Percentiles rank a stretch among this genome's conserved stretches.
Evolutionary conservation across 768 basidiomycete species (phyloP).

Genomic region (Pisolithus microcarpus): DNA sequence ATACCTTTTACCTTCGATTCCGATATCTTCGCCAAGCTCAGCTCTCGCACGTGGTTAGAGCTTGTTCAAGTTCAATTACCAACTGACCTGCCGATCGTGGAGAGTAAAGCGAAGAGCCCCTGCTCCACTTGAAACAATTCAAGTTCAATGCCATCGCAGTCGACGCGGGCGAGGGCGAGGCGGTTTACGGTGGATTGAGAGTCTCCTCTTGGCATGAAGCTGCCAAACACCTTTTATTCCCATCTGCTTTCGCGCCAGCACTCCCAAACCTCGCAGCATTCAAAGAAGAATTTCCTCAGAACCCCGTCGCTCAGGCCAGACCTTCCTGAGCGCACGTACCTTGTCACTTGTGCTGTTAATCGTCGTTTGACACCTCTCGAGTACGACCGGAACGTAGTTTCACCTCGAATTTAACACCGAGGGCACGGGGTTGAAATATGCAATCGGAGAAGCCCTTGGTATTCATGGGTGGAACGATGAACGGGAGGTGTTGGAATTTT

Average conservation of each 20-base stretch:
- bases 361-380: conserved; percentile 88
- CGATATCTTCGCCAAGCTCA: conserved; percentile 38
- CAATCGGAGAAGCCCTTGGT: conserved; percentile 94
- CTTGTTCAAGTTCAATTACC: conserved; percentile 52
- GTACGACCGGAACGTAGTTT: conserved; percentile 98
- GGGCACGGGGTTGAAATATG: conserved; percentile 91
- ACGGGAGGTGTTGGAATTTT: conserved; percentile 82
- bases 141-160: conserved; percentile 71
- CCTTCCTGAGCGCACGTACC: conserved; percentile 79
- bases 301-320: conserved; percentile 81
- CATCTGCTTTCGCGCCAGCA: conserved; percentile 62
- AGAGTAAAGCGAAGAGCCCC: conserved; percentile 15
- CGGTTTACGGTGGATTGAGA: conserved; percentile 52
- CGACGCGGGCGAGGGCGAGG: conserved; percentile 50
- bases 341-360: conserved; percentile 92
- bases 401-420: conserved; percentile 93
- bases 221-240: conserved; percentile 85
- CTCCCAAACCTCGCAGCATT: conserved; percentile 23
- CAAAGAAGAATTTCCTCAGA: conserved; percentile 46
- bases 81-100: conserved; percentile 12
- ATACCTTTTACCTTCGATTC: conserved; percentile 43
- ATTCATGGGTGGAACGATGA: conserved; percentile 97
- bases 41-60: conserved; percentile 55
- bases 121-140: conserved; percentile 46
- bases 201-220: conserved; percentile 76